phyloP scores from a whole-genome alignment of 495 filamentous ascomycete species.

The Penicillium atrosanguineum region DNA sequence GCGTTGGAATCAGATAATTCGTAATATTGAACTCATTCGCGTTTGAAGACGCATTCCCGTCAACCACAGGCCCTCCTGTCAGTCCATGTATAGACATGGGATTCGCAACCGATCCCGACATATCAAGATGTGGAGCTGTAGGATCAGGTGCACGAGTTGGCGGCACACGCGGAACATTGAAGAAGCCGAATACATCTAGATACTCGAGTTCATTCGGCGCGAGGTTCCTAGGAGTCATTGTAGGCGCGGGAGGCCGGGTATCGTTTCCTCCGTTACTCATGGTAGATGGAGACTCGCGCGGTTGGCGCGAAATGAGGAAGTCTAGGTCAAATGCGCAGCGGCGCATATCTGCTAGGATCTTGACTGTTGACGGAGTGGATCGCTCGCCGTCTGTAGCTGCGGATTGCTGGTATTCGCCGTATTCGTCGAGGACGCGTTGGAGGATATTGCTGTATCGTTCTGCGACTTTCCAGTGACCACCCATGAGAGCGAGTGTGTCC shows the following conservation, averaged over 20 bases:
- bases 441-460: constrained; percentile 78
- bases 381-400: constrained; percentile 56
- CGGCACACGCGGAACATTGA: constrained; percentile 79
- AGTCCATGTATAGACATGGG: constrained; percentile 45
- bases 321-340: constrained; percentile 81
- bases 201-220: constrained; percentile 82
- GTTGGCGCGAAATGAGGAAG: constrained; percentile 81
- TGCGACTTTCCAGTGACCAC: constrained; percentile 79
- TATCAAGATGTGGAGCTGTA: constrained; percentile 22
- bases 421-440: constrained; percentile 79
- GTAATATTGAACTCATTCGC: constrained; percentile 49
- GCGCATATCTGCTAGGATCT: constrained; percentile 86
- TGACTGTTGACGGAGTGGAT: constrained; percentile 76
- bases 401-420: constrained; percentile 70
- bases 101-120: constrained; percentile 32
- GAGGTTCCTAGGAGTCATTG: constrained; percentile 52
- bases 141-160: constrained; percentile 30
- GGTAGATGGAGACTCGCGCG: constrained; percentile 49
- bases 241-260: constrained; percentile 19
- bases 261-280: constrained; percentile 30
- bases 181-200: constrained; percentile 91
- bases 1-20: constrained; percentile 47
- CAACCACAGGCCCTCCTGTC: constrained; percentile 27
- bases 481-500: constrained; percentile 75
- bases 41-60: constrained; percentile 21